These are phyloP conservation scores for Boletus vinaceobasis DNA, from an alignment of 768 basidiomycete species.

Conservation along the genomic window DNA sequence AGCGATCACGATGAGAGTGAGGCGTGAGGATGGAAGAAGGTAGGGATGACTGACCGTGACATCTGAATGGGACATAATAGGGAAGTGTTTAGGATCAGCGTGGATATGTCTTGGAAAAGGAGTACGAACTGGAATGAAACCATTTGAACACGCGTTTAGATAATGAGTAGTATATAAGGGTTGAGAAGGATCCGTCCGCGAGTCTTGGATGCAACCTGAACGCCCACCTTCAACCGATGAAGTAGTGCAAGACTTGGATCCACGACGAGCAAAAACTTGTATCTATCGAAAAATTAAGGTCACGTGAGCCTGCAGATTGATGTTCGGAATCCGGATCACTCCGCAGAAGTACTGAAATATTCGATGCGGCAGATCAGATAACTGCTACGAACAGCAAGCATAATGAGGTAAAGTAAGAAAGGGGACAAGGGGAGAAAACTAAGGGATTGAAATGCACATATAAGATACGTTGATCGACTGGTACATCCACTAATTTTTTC, in stretches of 20 bases:
- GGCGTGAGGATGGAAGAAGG: neutral
- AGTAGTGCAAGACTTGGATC: neutral
- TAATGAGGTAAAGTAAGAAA: too few relatives aligned
- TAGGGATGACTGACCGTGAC: constrained; percentile 52
- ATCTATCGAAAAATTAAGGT: too few relatives aligned
- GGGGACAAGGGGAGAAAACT: too few relatives aligned
- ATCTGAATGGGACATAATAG: constrained; percentile 42
- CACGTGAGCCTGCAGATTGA: too few relatives aligned
- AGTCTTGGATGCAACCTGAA: neutral
- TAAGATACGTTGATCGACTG: too few relatives aligned
- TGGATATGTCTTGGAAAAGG: neutral
- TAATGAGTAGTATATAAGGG: neutral
- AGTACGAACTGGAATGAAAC: constrained; percentile 69
- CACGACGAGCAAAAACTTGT: too few relatives aligned
- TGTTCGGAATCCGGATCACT: too few relatives aligned
- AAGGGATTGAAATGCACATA: too few relatives aligned
- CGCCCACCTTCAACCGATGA: neutral
- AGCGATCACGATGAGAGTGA: neutral
- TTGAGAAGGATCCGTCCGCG: neutral
- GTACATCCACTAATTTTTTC: too few relatives aligned
- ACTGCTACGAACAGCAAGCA: too few relatives aligned
- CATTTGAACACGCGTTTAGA: constrained; percentile 36
- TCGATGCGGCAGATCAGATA: too few relatives aligned
- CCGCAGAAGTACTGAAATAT: too few relatives aligned
- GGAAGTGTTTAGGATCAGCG: neutral